Evolutionary conservation across 1,139 yeast genomes (phyloP), one percentile per base, ranked within the genome.

Genomic region (Lodderomyces pseudojiufengensis): DNA sequence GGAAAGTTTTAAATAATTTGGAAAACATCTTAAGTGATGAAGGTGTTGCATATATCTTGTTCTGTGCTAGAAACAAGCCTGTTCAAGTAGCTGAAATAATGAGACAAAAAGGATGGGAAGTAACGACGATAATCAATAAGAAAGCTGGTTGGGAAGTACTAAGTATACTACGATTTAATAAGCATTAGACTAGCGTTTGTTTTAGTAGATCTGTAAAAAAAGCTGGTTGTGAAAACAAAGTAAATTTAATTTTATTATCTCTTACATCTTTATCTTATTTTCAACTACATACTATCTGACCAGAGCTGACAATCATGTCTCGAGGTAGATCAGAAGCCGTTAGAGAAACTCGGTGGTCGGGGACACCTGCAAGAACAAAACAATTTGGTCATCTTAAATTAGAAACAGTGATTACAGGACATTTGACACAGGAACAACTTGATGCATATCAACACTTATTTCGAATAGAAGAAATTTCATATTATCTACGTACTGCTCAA

Each of bases 61-160:
- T 92, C 50, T 90, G 97, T 56, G 95, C 95, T 9, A 65, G 96
- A 43, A 92, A 92, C 54, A 73, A 79, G 28, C 97, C 97, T 0
- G 76, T 73, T 5, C 43, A 54, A 4, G 85, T 88, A 1, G 71
- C 72, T 0, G 46, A 53, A 9, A 32, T 35, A 5, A 80, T 87
- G 82, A 41, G 49, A 20, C 32, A 39, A 1, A 47, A 57, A 26
- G 80, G 81, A 0, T 86, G 95, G 94, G 39, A 39, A 0, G 78
- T 74, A 0, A 63, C 65, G 5, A 47, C 59, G 15, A 64, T 84
- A 2, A 69, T 78, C 7, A 66, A 70, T 36, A 67, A 96, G 38
- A 85, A 84, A 50, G 96, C 97, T 0, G 97, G 97, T 0, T 87
- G 97, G 96, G 98, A 92, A 57, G 92, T 84, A n/a, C 64, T 92